Evolutionary conservation across 2,329 filamentous ascomycete species (phyloP).

Genomic region (Colletotrichum spaethianum): DNA sequence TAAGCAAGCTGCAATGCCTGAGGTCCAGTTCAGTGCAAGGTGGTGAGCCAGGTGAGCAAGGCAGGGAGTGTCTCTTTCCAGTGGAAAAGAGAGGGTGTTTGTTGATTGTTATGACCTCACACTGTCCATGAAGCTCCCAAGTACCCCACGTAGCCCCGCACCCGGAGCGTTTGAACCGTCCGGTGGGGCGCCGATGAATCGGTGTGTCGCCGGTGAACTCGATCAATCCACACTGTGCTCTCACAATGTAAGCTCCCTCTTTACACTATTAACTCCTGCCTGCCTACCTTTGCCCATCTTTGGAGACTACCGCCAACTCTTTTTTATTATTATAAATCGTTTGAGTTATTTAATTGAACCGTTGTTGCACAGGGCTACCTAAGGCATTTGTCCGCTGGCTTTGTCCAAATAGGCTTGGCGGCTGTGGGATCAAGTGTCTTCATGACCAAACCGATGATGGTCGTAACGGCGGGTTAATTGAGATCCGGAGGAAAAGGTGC

Average conservation of each 20-base stretch:
- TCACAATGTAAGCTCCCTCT: background rate
- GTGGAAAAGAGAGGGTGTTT: background rate
- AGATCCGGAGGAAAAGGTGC: too few relatives aligned
- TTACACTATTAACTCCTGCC: background rate
- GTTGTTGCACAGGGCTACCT: background rate
- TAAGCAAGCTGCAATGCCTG: background rate
- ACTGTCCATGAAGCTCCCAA: conserved; percentile 17
- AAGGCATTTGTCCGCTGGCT: background rate
- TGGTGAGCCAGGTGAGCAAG: background rate
- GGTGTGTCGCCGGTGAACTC: background rate
- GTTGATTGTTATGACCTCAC: conserved; percentile 31
- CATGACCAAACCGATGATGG: background rate
- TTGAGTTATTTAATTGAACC: background rate
- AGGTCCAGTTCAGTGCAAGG: background rate
- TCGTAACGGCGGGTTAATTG: background rate
- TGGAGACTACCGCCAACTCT: background rate
- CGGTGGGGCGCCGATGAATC: conserved; percentile 4
- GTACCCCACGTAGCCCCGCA: conserved; percentile 22
- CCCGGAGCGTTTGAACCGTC: background rate
- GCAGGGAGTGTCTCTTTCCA: background rate
- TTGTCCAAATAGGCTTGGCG: background rate
- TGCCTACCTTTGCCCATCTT: background rate
- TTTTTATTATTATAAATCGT: background rate
- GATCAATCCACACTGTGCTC: background rate
- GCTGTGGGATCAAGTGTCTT: background rate